Conservation (phyloP, 2,329 filamentous ascomycete species). For the Ophiostoma quercus region DNA sequence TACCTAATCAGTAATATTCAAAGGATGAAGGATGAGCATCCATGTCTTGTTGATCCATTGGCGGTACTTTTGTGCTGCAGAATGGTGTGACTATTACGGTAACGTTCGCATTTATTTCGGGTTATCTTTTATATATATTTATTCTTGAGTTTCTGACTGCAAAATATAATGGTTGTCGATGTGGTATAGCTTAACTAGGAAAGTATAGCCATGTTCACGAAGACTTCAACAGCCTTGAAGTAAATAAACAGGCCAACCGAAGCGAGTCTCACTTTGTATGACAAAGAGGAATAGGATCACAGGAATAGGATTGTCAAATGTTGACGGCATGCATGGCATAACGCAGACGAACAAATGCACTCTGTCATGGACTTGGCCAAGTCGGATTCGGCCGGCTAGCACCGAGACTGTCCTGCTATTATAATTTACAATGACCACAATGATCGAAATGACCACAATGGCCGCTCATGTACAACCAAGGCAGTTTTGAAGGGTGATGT, state of each 20-base stretch:
- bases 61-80: not conserved
- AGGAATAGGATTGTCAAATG: not conserved
- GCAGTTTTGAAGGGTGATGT: not conserved
- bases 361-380: not conserved
- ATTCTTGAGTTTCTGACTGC: too few species aligned
- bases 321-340: not conserved
- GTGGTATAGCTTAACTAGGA: not conserved
- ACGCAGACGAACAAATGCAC: not conserved
- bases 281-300: not conserved
- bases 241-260: not conserved
- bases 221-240: not conserved
- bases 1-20: not conserved
- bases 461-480: not conserved
- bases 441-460: too few species aligned
- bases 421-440: too few species aligned
- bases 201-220: not conserved
- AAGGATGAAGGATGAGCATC: constrained; percentile 1
- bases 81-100: not conserved
- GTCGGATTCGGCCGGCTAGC: not conserved
- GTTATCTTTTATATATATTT: too few species aligned
- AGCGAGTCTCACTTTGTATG: not conserved
- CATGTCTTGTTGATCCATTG: not conserved
- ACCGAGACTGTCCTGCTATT: not conserved
- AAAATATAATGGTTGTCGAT: not conserved
- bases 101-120: not conserved